Conservation (phyloP, 306 rosid genomes). For the Ziziphus jujuba region DNA sequence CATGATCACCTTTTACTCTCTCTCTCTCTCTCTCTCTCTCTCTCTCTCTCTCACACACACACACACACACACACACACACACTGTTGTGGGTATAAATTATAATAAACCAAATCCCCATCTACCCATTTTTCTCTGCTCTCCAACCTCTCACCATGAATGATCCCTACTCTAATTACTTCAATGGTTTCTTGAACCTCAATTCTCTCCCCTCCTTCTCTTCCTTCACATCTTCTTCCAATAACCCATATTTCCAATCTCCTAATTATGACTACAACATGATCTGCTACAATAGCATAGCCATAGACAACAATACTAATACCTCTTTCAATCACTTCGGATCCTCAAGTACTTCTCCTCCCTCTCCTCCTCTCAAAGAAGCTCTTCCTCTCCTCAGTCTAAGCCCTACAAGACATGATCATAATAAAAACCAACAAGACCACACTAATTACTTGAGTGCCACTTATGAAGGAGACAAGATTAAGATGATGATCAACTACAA, state of each 20-base stretch:
- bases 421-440: slow-evolving; percentile 33
- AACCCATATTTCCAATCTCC: slow-evolving; percentile 39
- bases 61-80: too few species aligned
- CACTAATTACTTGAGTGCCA: slow-evolving; percentile 24
- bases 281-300: background rate
- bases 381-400: slow-evolving; percentile 68
- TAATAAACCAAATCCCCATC: slow-evolving; percentile 42
- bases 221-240: slow-evolving; percentile 36
- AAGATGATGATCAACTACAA: too few species aligned
- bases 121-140: slow-evolving; percentile 15
- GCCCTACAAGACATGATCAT: slow-evolving; percentile 42
- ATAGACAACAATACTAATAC: slow-evolving; percentile 3
- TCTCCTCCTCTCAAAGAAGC: slow-evolving; percentile 66
- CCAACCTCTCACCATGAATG: slow-evolving; percentile 48
- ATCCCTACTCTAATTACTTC: slow-evolving; percentile 55
- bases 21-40: slow-evolving; percentile 31
- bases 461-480: slow-evolving; percentile 31
- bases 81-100: slow-evolving; percentile 2
- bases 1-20: slow-evolving; percentile 32
- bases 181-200: slow-evolving; percentile 60
- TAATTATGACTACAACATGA: slow-evolving; percentile 19
- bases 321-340: slow-evolving; percentile 16
- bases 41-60: slow-evolving; percentile 31
- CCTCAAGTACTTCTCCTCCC: slow-evolving; percentile 33
- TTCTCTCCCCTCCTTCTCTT: slow-evolving; percentile 32